Percentiles rank a stretch among this genome's conserved stretches.
Conservation (phyloP, 169 alveolate genomes). For the Plasmodium coatneyi region DNA sequence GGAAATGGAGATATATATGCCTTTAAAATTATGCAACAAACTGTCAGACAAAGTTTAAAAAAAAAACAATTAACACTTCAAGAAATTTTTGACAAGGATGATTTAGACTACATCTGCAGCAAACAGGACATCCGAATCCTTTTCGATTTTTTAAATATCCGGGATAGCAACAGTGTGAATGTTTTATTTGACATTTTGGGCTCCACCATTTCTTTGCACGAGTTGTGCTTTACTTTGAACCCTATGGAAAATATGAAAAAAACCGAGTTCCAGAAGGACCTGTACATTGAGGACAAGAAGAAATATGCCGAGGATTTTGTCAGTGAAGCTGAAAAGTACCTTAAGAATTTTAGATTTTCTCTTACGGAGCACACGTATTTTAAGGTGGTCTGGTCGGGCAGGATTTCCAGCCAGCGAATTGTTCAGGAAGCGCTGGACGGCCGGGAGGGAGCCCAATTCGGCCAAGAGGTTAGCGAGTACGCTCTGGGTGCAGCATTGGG, state of each 20-base stretch:
- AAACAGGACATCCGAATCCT: conserved; percentile 48
- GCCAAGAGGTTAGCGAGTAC: not conserved
- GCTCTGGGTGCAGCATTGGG: not conserved
- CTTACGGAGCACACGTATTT: conserved; percentile 65
- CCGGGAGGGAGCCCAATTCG: not conserved
- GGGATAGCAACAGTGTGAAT: conserved; percentile 25
- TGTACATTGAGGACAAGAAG: not conserved
- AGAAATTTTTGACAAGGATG: conserved; percentile 67
- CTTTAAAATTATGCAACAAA: conserved; percentile 73
- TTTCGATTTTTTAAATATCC: conserved; percentile 52
- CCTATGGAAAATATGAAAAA: conserved; percentile 36
- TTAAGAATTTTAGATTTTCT: conserved; percentile 49
- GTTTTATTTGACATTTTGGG: conserved; percentile 72
- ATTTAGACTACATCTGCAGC: conserved; percentile 56
- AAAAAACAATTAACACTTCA: conserved; percentile 62
- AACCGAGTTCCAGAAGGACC: conserved; percentile 25
- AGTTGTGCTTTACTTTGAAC: conserved; percentile 44
- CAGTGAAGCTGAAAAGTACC: conserved; percentile 16
- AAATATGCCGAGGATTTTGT: conserved; percentile 13
- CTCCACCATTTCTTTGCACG: conserved; percentile 45
- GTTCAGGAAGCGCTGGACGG: conserved; percentile 6
- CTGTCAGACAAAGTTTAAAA: conserved; percentile 63
- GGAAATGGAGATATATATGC: conserved; percentile 73
- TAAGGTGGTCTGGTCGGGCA: conserved; percentile 73
- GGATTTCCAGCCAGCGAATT: conserved; percentile 55